Evolutionary conservation across 441 rosid genomes (phyloP).

Genomic region (Geranium incanum): DNA sequence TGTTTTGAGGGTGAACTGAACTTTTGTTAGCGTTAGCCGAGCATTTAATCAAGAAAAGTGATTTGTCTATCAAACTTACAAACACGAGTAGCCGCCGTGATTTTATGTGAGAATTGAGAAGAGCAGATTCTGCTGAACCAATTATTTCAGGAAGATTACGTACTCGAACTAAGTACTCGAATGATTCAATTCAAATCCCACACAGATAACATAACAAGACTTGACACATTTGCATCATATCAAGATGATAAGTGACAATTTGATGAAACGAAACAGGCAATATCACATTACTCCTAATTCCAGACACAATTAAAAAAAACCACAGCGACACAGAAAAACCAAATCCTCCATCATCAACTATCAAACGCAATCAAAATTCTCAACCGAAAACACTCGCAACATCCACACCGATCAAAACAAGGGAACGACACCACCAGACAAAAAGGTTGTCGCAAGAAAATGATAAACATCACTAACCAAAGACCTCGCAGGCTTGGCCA

Average conservation of each 20-base stretch:
- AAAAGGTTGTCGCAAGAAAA: not conserved
- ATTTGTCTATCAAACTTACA: not conserved
- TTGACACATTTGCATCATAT: not conserved
- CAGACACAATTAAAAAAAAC: not conserved
- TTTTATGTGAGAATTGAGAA: not conserved
- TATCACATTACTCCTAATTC: not conserved
- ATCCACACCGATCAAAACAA: not conserved
- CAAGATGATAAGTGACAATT: not conserved
- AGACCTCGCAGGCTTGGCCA: slow-evolving; percentile 63
- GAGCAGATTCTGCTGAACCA: not conserved
- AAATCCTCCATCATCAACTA: not conserved
- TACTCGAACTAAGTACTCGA: not conserved
- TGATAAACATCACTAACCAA: slow-evolving; percentile 43
- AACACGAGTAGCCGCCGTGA: not conserved
- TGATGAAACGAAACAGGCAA: not conserved
- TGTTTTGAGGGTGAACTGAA: not conserved
- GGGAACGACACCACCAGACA: not conserved
- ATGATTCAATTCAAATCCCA: not conserved
- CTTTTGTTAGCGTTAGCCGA: not conserved
- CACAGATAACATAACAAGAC: not conserved
- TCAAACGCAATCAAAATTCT: not conserved
- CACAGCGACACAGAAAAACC: not conserved
- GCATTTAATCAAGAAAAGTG: not conserved
- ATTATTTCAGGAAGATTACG: not conserved
- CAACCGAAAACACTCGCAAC: not conserved